Evolutionary conservation across 2,329 filamentous ascomycete species (phyloP).

Genomic region (Ascochyta rabiei): DNA sequence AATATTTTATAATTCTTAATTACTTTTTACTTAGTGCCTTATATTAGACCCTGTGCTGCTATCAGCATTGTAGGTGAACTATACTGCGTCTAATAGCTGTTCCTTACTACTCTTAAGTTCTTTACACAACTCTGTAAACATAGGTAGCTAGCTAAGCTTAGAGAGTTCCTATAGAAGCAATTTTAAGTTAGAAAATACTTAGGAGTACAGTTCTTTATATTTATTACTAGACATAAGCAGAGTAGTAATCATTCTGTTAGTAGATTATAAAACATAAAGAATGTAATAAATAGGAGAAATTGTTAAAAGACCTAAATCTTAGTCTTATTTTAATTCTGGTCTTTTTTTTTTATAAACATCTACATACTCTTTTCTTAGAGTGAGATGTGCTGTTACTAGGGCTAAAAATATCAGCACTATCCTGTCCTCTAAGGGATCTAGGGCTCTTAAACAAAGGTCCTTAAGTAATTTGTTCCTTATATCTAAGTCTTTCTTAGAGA

Average conservation of each 20-base stretch:
- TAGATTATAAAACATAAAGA: not conserved
- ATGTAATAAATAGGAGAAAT: not conserved
- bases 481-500: not conserved
- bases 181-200: conserved; percentile 2
- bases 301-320: not conserved
- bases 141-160: not conserved
- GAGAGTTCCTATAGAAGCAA: not conserved
- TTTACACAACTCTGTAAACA: conserved; percentile 3
- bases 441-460: not conserved
- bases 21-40: not conserved
- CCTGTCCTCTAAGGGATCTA: not conserved
- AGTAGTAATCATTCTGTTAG: not conserved
- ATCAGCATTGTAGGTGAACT: conserved; percentile 3
- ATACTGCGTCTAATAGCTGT: conserved; percentile 5
- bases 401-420: not conserved
- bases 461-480: not conserved
- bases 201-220: conserved; percentile 12
- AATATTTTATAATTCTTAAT: conserved; percentile 2
- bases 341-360: not conserved
- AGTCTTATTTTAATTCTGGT: not conserved
- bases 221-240: conserved; percentile 13
- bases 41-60: not conserved
- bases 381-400: not conserved
- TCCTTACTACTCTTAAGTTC: not conserved
- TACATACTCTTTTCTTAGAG: not conserved